phyloP scores from a whole-genome alignment of 352 stramenopile species.

The Phytophthora pistaciae region DNA sequence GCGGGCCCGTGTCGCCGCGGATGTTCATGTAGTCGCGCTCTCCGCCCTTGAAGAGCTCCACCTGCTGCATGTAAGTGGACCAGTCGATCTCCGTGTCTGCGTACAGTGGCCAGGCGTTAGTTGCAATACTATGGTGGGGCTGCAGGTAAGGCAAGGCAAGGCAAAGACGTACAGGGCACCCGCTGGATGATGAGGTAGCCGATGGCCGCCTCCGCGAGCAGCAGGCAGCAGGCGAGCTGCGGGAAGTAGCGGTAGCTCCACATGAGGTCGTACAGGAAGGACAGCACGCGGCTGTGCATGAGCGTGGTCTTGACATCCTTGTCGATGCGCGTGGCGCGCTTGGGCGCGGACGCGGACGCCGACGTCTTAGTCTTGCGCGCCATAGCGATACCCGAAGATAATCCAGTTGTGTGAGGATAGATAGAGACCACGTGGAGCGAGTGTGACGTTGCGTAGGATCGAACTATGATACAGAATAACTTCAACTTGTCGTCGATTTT shows the following conservation, averaged over 20 bases:
- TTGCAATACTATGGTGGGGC: background rate
- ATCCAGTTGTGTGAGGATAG: background rate
- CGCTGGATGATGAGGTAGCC: slow-evolving; percentile 87
- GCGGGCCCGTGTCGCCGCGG: slow-evolving; percentile 94
- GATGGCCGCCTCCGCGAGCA: slow-evolving; percentile 65
- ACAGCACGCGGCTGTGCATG: slow-evolving; percentile 72
- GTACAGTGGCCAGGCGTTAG: background rate
- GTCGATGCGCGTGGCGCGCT: slow-evolving; percentile 81
- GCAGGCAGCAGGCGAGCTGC: slow-evolving; percentile 60
- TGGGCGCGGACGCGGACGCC: slow-evolving; percentile 21
- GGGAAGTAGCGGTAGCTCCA: slow-evolving; percentile 91
- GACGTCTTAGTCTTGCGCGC: slow-evolving; percentile 35
- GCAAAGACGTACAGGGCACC: slow-evolving; percentile 63
- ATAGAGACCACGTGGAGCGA: slow-evolving; percentile 24
- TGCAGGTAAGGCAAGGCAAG: background rate
- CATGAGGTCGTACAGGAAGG: slow-evolving; percentile 85
- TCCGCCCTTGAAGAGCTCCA: slow-evolving; percentile 92
- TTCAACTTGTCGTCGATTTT: slow-evolving; percentile 3
- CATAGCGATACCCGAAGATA: slow-evolving; percentile 29
- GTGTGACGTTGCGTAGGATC: background rate
- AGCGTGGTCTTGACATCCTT: slow-evolving; percentile 88
- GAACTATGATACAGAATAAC: slow-evolving; percentile 17
- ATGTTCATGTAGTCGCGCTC: slow-evolving; percentile 97
- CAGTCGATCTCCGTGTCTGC: slow-evolving; percentile 99
- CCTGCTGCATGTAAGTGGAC: slow-evolving; percentile 99